These are phyloP conservation scores for Trichoderma arundinaceum DNA, from an alignment of 2,329 filamentous ascomycete species.

Conservation along the genomic window DNA sequence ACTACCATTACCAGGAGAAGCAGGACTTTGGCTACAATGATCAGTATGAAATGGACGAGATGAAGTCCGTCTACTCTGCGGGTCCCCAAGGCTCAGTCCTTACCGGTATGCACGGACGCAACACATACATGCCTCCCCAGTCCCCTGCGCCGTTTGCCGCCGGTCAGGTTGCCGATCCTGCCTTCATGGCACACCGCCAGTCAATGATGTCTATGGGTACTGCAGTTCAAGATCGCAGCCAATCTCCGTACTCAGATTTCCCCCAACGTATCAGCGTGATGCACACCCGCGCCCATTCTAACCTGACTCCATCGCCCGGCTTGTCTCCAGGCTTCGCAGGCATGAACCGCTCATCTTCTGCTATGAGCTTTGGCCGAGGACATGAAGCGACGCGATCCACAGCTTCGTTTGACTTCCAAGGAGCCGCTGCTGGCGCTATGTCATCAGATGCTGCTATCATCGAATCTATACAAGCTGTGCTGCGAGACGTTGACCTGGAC, in stretches of 20 bases:
- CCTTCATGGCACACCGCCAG: constrained; percentile 66
- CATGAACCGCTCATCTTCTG: constrained; percentile 50
- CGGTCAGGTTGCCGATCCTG: constrained; percentile 56
- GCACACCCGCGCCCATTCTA: constrained; percentile 59
- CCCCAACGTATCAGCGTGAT: constrained; percentile 66
- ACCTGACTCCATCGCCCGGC: constrained; percentile 50
- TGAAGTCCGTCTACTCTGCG: constrained; percentile 94
- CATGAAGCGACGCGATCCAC: constrained; percentile 56
- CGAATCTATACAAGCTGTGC: constrained; percentile 80
- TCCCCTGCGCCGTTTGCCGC: constrained; percentile 73
- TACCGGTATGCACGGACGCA: constrained; percentile 77
- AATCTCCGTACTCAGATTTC: constrained; percentile 64
- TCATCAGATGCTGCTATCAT: constrained; percentile 82
- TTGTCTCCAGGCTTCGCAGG: constrained; percentile 37
- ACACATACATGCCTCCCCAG: constrained; percentile 80
- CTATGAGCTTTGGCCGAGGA: constrained; percentile 56
- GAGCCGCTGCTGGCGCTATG: constrained; percentile 58
- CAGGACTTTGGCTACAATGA: constrained; percentile 69
- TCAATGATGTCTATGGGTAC: constrained; percentile 72
- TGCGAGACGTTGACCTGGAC: constrained; percentile 89
- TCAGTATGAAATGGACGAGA: constrained; percentile 96
- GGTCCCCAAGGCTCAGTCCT: constrained; percentile 87
- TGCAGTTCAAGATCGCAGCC: constrained; percentile 53
- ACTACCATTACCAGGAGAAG: constrained; percentile 72
- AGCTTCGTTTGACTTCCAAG: constrained; percentile 65